These are phyloP conservation scores for Rugiboletus extremiorientalis DNA, from an alignment of 1,284 basidiomycete genomes.

Conservation along the genomic window DNA sequence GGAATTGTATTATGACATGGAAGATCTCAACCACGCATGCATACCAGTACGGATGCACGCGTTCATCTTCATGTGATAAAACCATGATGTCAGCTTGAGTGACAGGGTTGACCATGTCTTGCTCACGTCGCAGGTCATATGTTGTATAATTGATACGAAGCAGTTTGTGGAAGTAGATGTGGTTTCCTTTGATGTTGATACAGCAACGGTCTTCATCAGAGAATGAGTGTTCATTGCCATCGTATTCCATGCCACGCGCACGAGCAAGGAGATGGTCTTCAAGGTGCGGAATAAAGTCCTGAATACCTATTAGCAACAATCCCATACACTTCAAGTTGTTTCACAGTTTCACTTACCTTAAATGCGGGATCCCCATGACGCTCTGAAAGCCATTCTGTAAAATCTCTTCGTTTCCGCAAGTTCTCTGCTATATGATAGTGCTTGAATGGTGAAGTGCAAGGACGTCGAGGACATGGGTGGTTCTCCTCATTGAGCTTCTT, in stretches of 20 bases:
- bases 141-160: neutral
- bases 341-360: too few relatives aligned
- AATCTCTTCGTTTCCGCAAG: neutral
- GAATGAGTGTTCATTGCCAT: neutral
- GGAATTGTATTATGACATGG: too few relatives aligned
- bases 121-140: neutral
- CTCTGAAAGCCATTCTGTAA: too few relatives aligned
- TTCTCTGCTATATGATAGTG: neutral
- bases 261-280: too few relatives aligned
- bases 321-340: too few relatives aligned
- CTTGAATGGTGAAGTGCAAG: neutral
- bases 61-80: conserved; percentile 1
- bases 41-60: conserved; percentile 36
- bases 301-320: too few relatives aligned
- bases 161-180: neutral
- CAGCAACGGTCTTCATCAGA: neutral
- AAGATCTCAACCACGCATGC: conserved; percentile 2
- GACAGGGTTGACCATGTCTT: conserved; percentile 19
- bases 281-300: too few relatives aligned
- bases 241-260: too few relatives aligned
- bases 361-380: neutral
- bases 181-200: neutral
- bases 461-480: too few relatives aligned
- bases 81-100: conserved; percentile 10
- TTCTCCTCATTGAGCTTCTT: too few relatives aligned